Percentiles rank a stretch among this genome's conserved stretches.
phyloP scores from a whole-genome alignment of 2,329 filamentous ascomycete genomes.

The Phaeosphaeriaceae sp. region DNA sequence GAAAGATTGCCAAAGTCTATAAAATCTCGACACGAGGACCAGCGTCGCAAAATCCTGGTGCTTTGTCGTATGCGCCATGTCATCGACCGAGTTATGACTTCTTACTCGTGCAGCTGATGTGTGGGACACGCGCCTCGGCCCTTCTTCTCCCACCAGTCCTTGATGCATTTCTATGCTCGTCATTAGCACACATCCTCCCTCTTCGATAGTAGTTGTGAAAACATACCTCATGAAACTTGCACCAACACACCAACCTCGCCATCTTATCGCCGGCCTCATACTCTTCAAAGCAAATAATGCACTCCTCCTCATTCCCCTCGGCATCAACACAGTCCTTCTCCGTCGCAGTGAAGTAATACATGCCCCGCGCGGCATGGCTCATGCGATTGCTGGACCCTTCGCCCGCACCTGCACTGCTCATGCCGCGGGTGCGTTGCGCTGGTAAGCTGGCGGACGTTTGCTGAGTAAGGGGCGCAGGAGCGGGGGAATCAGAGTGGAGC shows the following conservation, averaged over 20 bases:
- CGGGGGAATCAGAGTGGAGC: constrained; percentile 34
- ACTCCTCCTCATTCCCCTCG: constrained; percentile 62
- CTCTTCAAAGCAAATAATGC: constrained; percentile 71
- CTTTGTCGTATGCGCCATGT: too few species aligned
- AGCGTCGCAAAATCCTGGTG: too few species aligned
- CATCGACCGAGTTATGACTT: too few species aligned
- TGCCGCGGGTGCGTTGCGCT: constrained; percentile 40
- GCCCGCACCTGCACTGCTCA: constrained; percentile 38
- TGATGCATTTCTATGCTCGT: constrained; percentile 58
- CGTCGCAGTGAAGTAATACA: constrained; percentile 64
- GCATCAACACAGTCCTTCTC: constrained; percentile 70
- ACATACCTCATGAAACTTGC: constrained; percentile 67
- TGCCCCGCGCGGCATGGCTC: constrained; percentile 45
- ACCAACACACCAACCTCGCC: constrained; percentile 68
- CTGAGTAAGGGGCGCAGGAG: constrained; percentile 21
- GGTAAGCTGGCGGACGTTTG: constrained; percentile 37
- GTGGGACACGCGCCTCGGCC: constrained; percentile 67
- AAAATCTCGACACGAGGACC: too few species aligned
- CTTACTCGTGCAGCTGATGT: constrained; percentile 57
- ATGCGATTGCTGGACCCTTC: constrained; percentile 34
- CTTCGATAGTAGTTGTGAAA: too few species aligned
- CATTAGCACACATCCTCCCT: constrained; percentile 4
- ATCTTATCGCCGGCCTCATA: constrained; percentile 67
- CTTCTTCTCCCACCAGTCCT: constrained; percentile 66
- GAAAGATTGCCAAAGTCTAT: too few species aligned